Base-by-base conservation (phyloP, 345 rosid genomes). In the Mercurialis annua region DNA sequence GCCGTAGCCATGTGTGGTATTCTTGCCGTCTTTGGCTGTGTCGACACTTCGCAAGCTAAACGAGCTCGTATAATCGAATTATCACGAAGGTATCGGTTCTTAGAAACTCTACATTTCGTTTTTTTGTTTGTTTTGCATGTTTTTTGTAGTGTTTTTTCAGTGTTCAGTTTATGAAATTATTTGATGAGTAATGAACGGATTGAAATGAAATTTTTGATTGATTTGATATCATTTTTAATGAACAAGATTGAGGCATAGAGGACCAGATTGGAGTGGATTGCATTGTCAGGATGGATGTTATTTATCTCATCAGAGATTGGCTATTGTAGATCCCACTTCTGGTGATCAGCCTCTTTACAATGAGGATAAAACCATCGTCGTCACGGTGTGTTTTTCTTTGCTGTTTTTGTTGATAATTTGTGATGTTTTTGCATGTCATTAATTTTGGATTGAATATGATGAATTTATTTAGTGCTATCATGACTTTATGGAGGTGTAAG, bases 291-390 rank as follows among this genome's bases (percentile, higher is more conserved):
- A 66, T 23, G 82, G 83, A 66, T 87, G 90, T 71, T 90, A 84
- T 71, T 85, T 90, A 56, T 82, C 96, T 74, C 96, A 90, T 69
- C 92, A 90, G 69, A 84, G 92, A 44, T 78, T 90, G 76, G 96
- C 96, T 21, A 85, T 90, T 51, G 72, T 90, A 42, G 96, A 90
- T 79, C 96, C 96, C 30, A 72, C 89, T 64, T 90, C 96, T 29
- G 96, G 96, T 36, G 96, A 90, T 77, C 96, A 90, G 71, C 96
- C 96, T 0, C 91, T 90, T 29, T 90, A 84, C 70, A 87, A 87
- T 29, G 88, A 87, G 74, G 96, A 85, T 66, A 87, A 87, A 79
- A 77, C 89, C 24, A 51, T 89, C 52, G 73, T 77, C 54, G 96
- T 90, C 80, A 85, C 96, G 79, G 96, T 89, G 84, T 49, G 2